Conservation (phyloP, 169 alveolate species). For the Plasmodium inui region DNA sequence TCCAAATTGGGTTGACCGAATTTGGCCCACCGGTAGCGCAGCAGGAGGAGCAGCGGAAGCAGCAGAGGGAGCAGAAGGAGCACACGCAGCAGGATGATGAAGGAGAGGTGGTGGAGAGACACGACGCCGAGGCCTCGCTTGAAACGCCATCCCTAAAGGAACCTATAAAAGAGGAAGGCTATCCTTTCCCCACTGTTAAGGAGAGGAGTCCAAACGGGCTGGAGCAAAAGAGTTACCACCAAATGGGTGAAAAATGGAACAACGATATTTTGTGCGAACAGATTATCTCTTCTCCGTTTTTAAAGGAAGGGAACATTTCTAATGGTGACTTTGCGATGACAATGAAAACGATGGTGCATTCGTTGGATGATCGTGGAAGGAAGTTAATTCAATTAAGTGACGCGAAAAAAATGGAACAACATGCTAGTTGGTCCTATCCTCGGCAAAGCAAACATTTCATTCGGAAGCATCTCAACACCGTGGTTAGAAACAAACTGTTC, state of each 20-base stretch:
- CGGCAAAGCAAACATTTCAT: background rate
- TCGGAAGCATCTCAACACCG: background rate
- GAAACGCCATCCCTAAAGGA: background rate
- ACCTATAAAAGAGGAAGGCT: background rate
- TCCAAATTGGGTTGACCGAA: background rate
- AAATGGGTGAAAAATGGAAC: background rate
- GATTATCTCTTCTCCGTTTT: background rate
- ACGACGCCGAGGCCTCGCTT: background rate
- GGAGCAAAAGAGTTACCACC: background rate
- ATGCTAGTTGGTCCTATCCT: background rate
- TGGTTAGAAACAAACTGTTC: conserved; percentile 11
- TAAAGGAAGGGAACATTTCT: background rate
- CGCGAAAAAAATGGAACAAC: background rate
- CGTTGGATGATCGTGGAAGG: background rate
- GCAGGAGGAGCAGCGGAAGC: background rate
- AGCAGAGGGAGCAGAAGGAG: too few relatives aligned
- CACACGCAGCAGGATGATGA: background rate
- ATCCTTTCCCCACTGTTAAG: background rate
- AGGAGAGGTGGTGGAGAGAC: background rate
- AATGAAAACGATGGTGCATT: background rate
- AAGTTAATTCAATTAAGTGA: background rate
- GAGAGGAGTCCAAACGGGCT: background rate
- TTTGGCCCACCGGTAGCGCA: background rate
- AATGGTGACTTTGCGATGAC: background rate
- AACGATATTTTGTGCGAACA: background rate